Percentiles rank a stretch among this genome's conserved stretches.
Conservation (phyloP, 352 stramenopile species). For the Globisporangium yorkense region DNA sequence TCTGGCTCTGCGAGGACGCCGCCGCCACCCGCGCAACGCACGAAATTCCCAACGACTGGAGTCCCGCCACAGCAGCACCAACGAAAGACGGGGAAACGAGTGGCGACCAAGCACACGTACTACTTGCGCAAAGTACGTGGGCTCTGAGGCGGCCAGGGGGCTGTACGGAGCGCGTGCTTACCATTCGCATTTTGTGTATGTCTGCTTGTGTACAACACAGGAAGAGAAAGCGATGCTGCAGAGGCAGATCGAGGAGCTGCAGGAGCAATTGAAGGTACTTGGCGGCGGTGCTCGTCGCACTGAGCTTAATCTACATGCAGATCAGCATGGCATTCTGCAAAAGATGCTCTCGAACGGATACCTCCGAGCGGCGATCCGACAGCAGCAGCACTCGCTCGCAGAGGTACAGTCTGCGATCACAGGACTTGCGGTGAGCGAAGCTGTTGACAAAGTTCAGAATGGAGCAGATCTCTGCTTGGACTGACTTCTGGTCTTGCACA, state of each 20-base stretch:
- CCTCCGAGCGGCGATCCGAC: not conserved
- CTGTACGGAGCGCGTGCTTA: too few relatives aligned
- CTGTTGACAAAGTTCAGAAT: not conserved
- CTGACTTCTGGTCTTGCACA: not conserved
- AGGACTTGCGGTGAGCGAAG: not conserved
- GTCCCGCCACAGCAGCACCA: not conserved
- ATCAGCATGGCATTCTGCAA: not conserved
- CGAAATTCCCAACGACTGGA: not conserved
- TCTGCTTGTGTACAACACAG: not conserved
- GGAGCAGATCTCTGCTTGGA: not conserved
- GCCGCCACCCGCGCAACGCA: too few relatives aligned
- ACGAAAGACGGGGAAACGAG: not conserved
- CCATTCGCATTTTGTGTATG: too few relatives aligned
- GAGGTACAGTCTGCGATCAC: not conserved
- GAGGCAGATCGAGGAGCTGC: conserved; percentile 23
- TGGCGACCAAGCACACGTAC: not conserved
- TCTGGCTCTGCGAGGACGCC: not conserved
- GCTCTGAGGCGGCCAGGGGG: too few relatives aligned
- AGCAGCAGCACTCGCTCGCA: not conserved
- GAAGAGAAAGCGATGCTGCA: conserved; percentile 40
- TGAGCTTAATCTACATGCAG: conserved; percentile 13
- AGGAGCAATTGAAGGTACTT: conserved; percentile 21
- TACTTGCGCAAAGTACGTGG: not conserved
- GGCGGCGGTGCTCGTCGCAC: conserved; percentile 9
- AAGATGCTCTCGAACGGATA: not conserved